These are phyloP conservation scores for Hymenoscyphus albidus DNA, from an alignment of 2,329 filamentous ascomycete genomes.

Conservation along the genomic window DNA sequence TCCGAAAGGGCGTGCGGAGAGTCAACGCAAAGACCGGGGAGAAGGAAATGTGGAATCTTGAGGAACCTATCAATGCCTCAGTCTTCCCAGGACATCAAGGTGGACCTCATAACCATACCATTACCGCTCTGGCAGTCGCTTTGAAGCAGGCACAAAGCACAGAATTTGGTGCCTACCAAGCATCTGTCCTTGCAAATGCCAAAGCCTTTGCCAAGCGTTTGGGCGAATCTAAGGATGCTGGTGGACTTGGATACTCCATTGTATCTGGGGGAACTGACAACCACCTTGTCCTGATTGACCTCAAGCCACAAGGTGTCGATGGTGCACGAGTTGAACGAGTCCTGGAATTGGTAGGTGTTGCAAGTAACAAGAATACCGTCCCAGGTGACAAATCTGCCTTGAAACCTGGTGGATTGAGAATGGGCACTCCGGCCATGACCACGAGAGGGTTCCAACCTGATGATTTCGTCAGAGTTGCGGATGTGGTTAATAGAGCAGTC, in stretches of 20 bases:
- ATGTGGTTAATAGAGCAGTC: constrained; percentile 80
- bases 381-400: constrained; percentile 92
- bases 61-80: constrained; percentile 88
- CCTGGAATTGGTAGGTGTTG: constrained; percentile 87
- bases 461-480: constrained; percentile 83
- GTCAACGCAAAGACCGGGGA: constrained; percentile 81
- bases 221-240: constrained; percentile 62
- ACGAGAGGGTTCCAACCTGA: constrained; percentile 85
- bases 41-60: constrained; percentile 84
- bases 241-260: constrained; percentile 78
- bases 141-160: constrained; percentile 86
- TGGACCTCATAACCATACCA: constrained; percentile 98
- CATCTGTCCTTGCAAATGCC: constrained; percentile 84
- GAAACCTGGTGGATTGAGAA: constrained; percentile 86
- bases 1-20: constrained; percentile 83
- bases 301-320: constrained; percentile 85
- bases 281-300: constrained; percentile 88
- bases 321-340: constrained; percentile 86
- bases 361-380: constrained; percentile 99
- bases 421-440: constrained; percentile 97
- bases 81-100: constrained; percentile 98
- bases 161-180: constrained; percentile 91
- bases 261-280: constrained; percentile 96
- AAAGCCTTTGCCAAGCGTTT: constrained; percentile 75
- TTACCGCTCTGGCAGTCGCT: constrained; percentile 89